These are phyloP conservation scores for Eutypa lata DNA, from an alignment of 2,329 filamentous ascomycete species.

Conservation along the genomic window DNA sequence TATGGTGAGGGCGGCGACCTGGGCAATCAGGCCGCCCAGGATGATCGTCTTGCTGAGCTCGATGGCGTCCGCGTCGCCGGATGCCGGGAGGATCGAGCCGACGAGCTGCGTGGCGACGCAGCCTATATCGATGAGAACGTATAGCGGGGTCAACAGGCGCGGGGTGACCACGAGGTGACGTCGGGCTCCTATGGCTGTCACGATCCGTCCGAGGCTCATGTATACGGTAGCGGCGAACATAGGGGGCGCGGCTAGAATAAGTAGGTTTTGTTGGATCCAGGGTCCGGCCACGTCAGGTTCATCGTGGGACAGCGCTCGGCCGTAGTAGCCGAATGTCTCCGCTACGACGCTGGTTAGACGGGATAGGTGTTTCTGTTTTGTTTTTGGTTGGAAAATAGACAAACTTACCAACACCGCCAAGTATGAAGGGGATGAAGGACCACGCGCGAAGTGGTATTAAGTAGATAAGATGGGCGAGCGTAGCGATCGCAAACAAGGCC, in stretches of 20 bases:
- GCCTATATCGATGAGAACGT: not conserved
- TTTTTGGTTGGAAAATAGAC: not conserved
- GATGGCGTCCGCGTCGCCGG: not conserved
- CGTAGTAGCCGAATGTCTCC: slow-evolving; percentile 2
- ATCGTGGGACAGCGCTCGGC: not conserved
- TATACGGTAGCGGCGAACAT: not conserved
- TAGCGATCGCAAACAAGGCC: slow-evolving; percentile 12
- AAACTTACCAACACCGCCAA: slow-evolving; percentile 11
- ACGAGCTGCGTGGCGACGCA: not conserved
- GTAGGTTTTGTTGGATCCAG: not conserved
- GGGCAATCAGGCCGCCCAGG: not conserved
- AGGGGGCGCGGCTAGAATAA: not conserved
- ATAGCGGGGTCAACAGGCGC: not conserved
- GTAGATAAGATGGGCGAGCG: slow-evolving; percentile 10
- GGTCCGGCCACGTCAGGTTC: not conserved
- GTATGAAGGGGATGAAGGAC: slow-evolving; percentile 16
- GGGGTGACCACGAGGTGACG: not conserved
- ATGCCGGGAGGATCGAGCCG: not conserved
- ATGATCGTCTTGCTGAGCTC: not conserved
- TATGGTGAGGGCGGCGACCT: not conserved
- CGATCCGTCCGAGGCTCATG: not conserved
- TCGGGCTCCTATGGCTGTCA: not conserved
- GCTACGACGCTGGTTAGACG: slow-evolving; percentile 1
- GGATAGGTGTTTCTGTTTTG: not conserved
- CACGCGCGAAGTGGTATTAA: slow-evolving; percentile 11